Base-by-base conservation (phyloP, 2,329 filamentous ascomycete species). In the Curvularia eragrostidis region DNA sequence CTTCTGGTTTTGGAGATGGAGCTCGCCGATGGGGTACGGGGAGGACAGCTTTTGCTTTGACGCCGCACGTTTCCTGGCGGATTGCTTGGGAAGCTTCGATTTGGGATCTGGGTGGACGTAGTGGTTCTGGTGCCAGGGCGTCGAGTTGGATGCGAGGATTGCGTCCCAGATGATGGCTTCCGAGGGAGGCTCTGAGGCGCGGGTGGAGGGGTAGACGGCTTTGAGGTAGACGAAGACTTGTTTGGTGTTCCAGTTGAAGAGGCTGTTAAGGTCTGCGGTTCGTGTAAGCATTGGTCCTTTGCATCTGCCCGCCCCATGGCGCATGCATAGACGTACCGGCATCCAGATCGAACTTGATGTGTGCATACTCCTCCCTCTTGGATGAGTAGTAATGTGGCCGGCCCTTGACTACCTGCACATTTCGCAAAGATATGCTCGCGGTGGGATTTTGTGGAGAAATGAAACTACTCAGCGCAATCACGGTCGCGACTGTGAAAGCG, bases 211-310 rank as follows among this genome's bases (percentile, higher is more conserved):
- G 74, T 89, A 90, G 54, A 83, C 89, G 53, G 94, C 94, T 54
- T 92, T 94, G 58, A 99, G 88, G 81, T 97, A 99, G 77, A 97
- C 88, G 80, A 98, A 99, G 71, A 99, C 82, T 80, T 98, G 91
- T 79, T 99, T 99, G 19, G 96, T 99, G 84, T 99, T 99, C 95
- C 94, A 99, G 74, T 91, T 96, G 85, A 98, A 98, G 69, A 99
- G 91, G 42, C 89, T 89, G 59, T 88, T 90, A 59, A 99, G 86
- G 80, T 99, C 94, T 83, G 62, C 8, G 19, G 9, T 54, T 12
- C 32, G 30, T 15, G 46, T 58, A 7, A 58, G 51, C 41, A 8
- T 13, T 15, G 18, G 10, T 44, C 26, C 23, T 18, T 54, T 32
- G 18, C 1, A 32, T 39, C 13, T 39, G 12, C 15, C 5, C 15